These are phyloP conservation scores for Trametes sanguinea DNA, from an alignment of 768 basidiomycete species.

Conservation along the genomic window DNA sequence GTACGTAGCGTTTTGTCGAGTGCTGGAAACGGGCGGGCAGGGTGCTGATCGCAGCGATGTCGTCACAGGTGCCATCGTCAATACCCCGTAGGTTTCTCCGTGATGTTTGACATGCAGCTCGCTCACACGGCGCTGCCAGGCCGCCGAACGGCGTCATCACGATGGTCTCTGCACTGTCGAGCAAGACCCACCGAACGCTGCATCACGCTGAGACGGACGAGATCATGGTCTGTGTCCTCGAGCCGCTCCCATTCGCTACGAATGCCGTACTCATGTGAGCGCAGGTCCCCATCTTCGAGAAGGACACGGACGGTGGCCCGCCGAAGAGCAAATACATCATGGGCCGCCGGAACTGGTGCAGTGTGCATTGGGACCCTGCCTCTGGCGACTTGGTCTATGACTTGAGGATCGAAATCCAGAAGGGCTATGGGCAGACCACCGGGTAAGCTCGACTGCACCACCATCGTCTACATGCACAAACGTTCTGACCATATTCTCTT, in stretches of 20 bases:
- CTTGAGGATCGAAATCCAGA: slow-evolving; percentile 82
- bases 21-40: background rate
- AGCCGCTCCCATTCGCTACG: background rate
- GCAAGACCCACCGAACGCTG: slow-evolving; percentile 84
- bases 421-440: slow-evolving; percentile 79
- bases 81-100: slow-evolving; percentile 73
- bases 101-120: background rate
- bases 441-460: slow-evolving; percentile 49
- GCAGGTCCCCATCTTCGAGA: slow-evolving; percentile 74
- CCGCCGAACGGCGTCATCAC: slow-evolving; percentile 73
- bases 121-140: slow-evolving; percentile 17
- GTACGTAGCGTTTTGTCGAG: slow-evolving; percentile 41
- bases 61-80: slow-evolving; percentile 83
- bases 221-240: slow-evolving; percentile 58
- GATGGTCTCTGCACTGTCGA: slow-evolving; percentile 79
- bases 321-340: slow-evolving; percentile 83
- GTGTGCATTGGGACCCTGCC: slow-evolving; percentile 56
- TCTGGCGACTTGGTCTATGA: slow-evolving; percentile 76
- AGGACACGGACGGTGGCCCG: slow-evolving; percentile 74
- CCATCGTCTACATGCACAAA: background rate
- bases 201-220: slow-evolving; percentile 86
- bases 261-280: background rate
- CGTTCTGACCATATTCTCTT: background rate
- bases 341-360: slow-evolving; percentile 88
- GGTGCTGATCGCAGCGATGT: background rate